These are phyloP conservation scores for Penicillium odoratum DNA, from an alignment of 495 filamentous ascomycete species.

Conservation along the genomic window DNA sequence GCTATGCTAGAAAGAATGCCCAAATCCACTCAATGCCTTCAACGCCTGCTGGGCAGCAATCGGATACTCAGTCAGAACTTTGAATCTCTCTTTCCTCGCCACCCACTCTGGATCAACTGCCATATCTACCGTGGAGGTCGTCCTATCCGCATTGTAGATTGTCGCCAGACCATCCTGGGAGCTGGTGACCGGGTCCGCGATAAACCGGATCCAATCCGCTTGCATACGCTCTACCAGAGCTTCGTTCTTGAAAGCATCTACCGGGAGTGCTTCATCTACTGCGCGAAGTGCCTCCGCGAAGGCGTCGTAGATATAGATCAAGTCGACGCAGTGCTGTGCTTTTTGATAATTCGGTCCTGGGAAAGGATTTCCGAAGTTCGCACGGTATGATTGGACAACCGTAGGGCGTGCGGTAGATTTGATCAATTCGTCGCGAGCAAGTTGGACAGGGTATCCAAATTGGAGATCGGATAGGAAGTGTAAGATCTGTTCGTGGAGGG, in stretches of 20 bases:
- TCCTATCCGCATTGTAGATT: constrained; percentile 1
- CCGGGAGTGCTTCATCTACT: not conserved
- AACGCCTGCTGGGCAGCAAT: not conserved
- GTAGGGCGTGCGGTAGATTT: not conserved
- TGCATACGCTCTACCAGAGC: not conserved
- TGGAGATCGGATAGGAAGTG: constrained; percentile 1
- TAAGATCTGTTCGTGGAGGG: not conserved
- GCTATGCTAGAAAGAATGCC: not conserved
- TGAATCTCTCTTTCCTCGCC: not conserved
- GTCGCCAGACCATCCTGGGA: not conserved
- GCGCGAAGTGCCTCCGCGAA: not conserved
- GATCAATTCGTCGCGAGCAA: not conserved
- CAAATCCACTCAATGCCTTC: not conserved
- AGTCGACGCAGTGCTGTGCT: constrained; percentile 1
- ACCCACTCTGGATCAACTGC: not conserved
- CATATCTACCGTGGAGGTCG: not conserved
- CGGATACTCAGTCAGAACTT: not conserved
- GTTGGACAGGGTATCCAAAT: not conserved
- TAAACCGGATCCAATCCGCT: constrained; percentile 2
- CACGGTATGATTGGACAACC: not conserved
- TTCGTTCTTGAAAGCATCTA: not conserved
- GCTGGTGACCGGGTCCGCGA: not conserved
- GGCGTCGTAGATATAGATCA: constrained; percentile 3
- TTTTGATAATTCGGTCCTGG: not conserved
- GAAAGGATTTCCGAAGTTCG: constrained; percentile 3